Conservation (phyloP, 1,139 yeast species). For the Spathaspora jeffriesii region DNA sequence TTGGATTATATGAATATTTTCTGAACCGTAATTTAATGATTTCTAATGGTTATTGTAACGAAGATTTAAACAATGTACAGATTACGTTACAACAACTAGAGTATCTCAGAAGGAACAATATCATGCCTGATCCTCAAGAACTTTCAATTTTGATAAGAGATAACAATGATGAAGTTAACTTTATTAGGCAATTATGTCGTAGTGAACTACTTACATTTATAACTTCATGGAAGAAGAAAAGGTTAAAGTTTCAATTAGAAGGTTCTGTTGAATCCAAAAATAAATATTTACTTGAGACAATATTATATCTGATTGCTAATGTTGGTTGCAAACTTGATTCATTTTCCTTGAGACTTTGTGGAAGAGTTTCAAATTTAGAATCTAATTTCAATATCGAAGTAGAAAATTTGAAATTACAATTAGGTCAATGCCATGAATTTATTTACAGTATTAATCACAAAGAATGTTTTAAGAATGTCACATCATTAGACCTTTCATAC, state of each 20-base stretch:
- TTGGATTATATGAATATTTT: slow-evolving; percentile 19
- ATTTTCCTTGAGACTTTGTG: slow-evolving; percentile 6
- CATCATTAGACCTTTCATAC: slow-evolving; percentile 22
- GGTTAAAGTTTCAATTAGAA: slow-evolving; percentile 4
- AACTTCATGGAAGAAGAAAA: background rate
- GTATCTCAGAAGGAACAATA: slow-evolving; percentile 16
- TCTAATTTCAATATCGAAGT: background rate
- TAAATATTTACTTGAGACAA: background rate
- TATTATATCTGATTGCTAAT: background rate
- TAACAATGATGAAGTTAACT: slow-evolving; percentile 2
- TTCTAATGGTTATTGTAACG: slow-evolving; percentile 12
- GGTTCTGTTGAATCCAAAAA: background rate
- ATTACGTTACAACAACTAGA: slow-evolving; percentile 10
- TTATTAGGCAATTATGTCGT: slow-evolving; percentile 2
- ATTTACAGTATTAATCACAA: slow-evolving; percentile 8
- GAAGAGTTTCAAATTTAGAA: slow-evolving; percentile 2
- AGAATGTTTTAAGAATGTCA: slow-evolving; percentile 10
- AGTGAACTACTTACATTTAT: background rate
- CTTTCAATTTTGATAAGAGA: slow-evolving; percentile 14
- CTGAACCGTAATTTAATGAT: slow-evolving; percentile 13
- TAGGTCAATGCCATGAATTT: background rate
- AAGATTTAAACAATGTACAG: slow-evolving; percentile 2
- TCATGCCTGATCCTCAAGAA: slow-evolving; percentile 20
- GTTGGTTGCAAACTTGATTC: slow-evolving; percentile 1
- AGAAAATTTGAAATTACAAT: background rate